Percentiles rank a stretch among this genome's conserved stretches.
These are phyloP conservation scores for Paramecium tetraurelia DNA, from an alignment of 73 alveolate species.

Conservation along the genomic window DNA sequence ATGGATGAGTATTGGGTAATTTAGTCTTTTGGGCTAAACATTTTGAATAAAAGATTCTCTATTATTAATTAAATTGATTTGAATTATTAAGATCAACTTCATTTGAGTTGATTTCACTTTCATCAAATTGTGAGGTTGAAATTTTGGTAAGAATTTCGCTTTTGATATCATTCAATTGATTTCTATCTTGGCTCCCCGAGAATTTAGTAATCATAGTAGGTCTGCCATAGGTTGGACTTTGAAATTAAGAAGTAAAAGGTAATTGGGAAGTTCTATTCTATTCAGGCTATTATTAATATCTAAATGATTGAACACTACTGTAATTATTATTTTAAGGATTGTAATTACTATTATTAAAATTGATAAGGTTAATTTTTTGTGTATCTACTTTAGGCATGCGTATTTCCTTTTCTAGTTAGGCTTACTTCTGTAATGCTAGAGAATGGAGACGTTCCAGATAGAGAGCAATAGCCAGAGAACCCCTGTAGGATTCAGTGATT, in stretches of 20 bases:
- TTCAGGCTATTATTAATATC: neutral
- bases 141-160: neutral
- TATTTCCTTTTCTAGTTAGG: neutral
- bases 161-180: neutral
- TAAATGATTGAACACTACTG: neutral
- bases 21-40: neutral
- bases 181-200: neutral
- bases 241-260: neutral
- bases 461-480: conserved; percentile 24
- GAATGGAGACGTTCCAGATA: conserved; percentile 39
- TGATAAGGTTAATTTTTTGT: neutral
- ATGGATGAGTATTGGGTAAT: neutral
- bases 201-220: neutral
- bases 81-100: neutral
- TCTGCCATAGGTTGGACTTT: neutral
- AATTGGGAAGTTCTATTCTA: neutral
- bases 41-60: conserved; percentile 8
- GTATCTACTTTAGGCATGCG: neutral
- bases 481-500: conserved; percentile 7
- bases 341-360: neutral
- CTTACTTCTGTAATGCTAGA: neutral
- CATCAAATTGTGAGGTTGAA: neutral
- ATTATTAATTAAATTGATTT: neutral
- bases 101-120: neutral
- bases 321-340: neutral